Evolutionary conservation across 2,329 filamentous ascomycete genomes (phyloP), one percentile per base, ranked within the genome.

Genomic region (Talaromyces sp.): DNA sequence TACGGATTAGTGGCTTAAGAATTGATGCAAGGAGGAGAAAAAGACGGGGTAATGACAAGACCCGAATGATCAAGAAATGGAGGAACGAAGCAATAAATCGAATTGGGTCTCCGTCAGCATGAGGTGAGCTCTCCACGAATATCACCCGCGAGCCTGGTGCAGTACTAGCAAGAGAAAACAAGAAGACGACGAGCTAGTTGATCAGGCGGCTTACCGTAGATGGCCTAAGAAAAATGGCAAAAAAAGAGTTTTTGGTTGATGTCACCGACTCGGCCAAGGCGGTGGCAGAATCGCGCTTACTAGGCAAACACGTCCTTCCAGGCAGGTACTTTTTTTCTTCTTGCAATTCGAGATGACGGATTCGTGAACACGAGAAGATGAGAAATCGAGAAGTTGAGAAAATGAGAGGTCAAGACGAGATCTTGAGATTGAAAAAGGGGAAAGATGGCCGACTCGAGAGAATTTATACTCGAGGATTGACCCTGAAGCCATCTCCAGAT

Each of bases 191-290:
- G 39, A n/a, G 19, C 13, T 58, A 27, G 13, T 19, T 19, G 56
- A 25, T 58, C 9, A 27, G 19, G 35, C 19, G 17, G 56, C 56
- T 59, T 45, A 45, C 56, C 56, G 43, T 39, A 17, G 3, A 6
- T 19, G 11, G 37, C 56, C 56, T 59, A 19, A 31, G 22, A 59
- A 59, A 59, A 27, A 31, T 31, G 56, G 56, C 52, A 39, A 59
- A 59, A 59, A 59, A 59, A 59, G 37, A 39, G 56, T 58, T 59
- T 59, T 31, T 59, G 19, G 56, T 45, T 59, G 56, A 59, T 59
- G 56, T 59, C 56, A 59, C 37, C 33, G 54, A 37, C 54, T 57
- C 54, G 31, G 7, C 27, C 31, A 1, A 25, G 50, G 50, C 52
- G 52, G 52, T 59, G 37, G 49, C 49, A 52, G 49, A 52, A 52